These are phyloP conservation scores for Radiomyces spectabilis DNA, from an alignment of 192 early-diverging fungal genomes.

Conservation along the genomic window DNA sequence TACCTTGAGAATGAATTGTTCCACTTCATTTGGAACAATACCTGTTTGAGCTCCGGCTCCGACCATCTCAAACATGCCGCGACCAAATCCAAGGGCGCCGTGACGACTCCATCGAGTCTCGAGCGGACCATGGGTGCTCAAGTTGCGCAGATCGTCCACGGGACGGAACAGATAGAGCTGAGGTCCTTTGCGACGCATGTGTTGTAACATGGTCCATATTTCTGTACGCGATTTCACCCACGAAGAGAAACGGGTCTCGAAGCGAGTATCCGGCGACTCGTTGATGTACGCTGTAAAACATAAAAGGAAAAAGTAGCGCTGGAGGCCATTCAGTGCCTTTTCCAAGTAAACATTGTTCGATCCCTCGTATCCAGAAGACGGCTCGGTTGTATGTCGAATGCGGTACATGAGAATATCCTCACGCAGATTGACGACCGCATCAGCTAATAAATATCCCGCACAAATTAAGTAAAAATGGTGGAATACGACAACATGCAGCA, in stretches of 20 bases:
- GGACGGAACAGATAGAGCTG: conserved; percentile 46
- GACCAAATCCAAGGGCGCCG: conserved; percentile 2
- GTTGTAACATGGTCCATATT: conserved; percentile 47
- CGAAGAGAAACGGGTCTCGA: conserved; percentile 17
- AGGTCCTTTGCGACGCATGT: conserved; percentile 33
- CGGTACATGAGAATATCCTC: conserved; percentile 53
- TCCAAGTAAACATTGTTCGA: conserved; percentile 13
- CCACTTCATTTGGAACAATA: conserved; percentile 38
- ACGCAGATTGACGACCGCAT: conserved; percentile 49
- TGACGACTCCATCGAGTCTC: neutral
- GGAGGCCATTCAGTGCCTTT: conserved; percentile 41
- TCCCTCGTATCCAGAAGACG: conserved; percentile 10
- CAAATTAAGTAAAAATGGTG: conserved; percentile 2
- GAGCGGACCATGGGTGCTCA: neutral
- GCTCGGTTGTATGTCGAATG: conserved; percentile 36
- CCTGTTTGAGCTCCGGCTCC: conserved; percentile 8
- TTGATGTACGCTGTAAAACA: conserved; percentile 46
- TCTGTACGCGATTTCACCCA: conserved; percentile 35
- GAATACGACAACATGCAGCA: too few species aligned
- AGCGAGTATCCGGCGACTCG: conserved; percentile 15
- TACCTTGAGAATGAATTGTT: conserved; percentile 49
- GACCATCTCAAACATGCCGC: conserved; percentile 28
- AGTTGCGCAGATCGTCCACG: conserved; percentile 42
- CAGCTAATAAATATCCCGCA: conserved; percentile 28
- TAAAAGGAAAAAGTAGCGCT: conserved; percentile 54